Conservation (phyloP, 2,329 filamentous ascomycete species). For the Rhexocercosporidium sp. region DNA sequence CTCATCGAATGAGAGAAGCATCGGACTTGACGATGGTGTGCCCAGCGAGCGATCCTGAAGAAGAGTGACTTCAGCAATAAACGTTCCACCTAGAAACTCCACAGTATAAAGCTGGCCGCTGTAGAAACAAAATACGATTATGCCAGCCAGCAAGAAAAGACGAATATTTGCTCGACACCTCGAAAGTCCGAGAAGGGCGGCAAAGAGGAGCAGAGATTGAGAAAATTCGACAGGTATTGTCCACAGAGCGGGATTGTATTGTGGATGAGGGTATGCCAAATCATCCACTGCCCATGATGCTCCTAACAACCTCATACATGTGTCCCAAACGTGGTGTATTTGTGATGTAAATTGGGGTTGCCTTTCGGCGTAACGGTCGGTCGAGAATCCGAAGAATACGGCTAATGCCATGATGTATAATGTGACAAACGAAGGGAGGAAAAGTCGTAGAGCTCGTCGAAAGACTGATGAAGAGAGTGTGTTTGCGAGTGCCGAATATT, state of each 20-base stretch:
- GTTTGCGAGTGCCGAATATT: conserved; percentile 45
- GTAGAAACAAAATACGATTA: conserved; percentile 38
- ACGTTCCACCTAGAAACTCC: conserved; percentile 53
- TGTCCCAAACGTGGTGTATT: conserved; percentile 46
- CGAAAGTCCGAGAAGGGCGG: conserved; percentile 36
- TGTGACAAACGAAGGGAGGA: conserved; percentile 51
- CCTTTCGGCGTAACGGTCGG: conserved; percentile 48
- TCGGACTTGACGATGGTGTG: conserved; percentile 31
- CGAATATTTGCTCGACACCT: conserved; percentile 34
- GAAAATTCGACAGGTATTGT: conserved; percentile 42
- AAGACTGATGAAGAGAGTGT: conserved; percentile 54
- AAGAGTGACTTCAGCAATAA: conserved; percentile 52
- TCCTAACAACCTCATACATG: conserved; percentile 46
- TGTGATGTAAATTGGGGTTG: conserved; percentile 46
- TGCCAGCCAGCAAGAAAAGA: conserved; percentile 31
- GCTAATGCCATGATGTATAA: conserved; percentile 51
- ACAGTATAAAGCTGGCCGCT: conserved; percentile 38
- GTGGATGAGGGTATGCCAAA: conserved; percentile 24
- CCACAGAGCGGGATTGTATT: conserved; percentile 41
- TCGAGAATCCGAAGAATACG: conserved; percentile 52
- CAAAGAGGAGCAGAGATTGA: conserved; percentile 41
- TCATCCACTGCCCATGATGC: conserved; percentile 35
- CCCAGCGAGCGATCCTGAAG: conserved; percentile 38
- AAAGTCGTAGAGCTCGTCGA: conserved; percentile 52
- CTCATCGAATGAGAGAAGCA: conserved; percentile 32